Base-by-base conservation (phyloP, 2,329 filamentous ascomycete species). In the Bipolaris cookei region DNA sequence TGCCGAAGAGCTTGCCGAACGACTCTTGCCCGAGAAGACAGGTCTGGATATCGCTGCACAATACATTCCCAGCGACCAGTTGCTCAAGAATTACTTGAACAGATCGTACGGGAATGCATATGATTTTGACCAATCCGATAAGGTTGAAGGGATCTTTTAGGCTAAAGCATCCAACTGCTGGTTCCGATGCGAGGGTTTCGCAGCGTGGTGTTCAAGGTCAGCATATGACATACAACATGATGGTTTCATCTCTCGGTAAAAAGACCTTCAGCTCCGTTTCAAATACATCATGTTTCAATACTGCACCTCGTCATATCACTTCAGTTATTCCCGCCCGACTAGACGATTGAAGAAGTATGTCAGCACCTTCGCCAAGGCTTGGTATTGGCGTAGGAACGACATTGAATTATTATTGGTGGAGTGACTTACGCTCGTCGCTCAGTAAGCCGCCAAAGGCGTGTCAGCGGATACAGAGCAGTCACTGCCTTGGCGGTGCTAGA, bases 101-200 rank as follows among this genome's bases (percentile, higher is more conserved):
- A 72, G 84, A 52, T 82, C 79, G 1, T 88, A 85, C 67, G 86
- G 85, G 0, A 88, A 88, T 67, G 83, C 81, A 18, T 88, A 88
- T 74, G 81, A 88, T 67, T 88, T 88, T 65, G 75, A 82, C 53
- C 85, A 88, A 70, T 51, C 56, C 1, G 61, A 73, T 3, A 70
- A 62, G 50, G 56, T 74, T 18, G 63, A 71, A 14, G 64, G 61
- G 4, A 28, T 72, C 1, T 73, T 72, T 43, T 71, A 51, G 48
- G 21, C 4, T 34, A 30, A 35, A 34, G 30, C 8, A 18, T n/a
- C 3, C 4, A 10, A 25, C 20, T 8, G n/a, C 18, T 13, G n/a
- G 18, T 43, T 16, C 7, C 1, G 8, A 14, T 7, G 10, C 3
- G 21, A 7, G n/a, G 7, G 16, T 23, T 11, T 11, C 4, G 2